Base-by-base conservation (phyloP, 768 basidiomycete species). In the Boletus vermiculosoides region DNA sequence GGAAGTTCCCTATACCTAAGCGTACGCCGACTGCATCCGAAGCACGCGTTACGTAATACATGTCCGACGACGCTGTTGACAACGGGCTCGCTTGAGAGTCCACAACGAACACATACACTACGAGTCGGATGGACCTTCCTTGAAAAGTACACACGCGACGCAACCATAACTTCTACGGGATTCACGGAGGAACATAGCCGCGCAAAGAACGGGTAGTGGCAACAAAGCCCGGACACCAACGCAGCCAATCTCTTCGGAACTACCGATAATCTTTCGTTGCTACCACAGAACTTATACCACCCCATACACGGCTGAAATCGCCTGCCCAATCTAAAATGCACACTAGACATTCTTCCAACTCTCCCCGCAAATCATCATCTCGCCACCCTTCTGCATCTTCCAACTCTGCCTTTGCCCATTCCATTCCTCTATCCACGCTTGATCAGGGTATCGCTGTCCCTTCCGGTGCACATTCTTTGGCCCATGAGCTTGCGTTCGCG, bases 401-500 rank as follows among this genome's bases (percentile, higher is more conserved):
- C 52, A 65, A 50, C 28, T 53, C 59, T 11, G n/a, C 45, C 50
- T 50, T 66, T n/a, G 55, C 47, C 31, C 68, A 68, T 45, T 47
- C 72, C 45, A 51, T 57, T 34, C 70, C 72, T 53, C 59, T 73
- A 33, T 72, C 70, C 50, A 70, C 70, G 7, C 60, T 72, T 20
- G 70, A 73, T 62, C 70, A 73, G 30, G 34, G 56, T 52, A 68
- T 71, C 23, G 65, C 59, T 23, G 65, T 71, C 12, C 68, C 61
- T 33, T 70, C 70, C 15, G 70, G 70, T 12, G 59, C 71, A 39
- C 85, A 87, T 67, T 92, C 90, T 6, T 81, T 94, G 33, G 92
- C 92, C 5, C 91, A 94, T 71, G 92, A 94, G 66, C 83, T 94
- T 36, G 92, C 92, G 7, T 84, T 87, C 34, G 92, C 92, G 11